Conservation (phyloP, 1,139 yeast species). For the Suhomyces bribrorum region DNA sequence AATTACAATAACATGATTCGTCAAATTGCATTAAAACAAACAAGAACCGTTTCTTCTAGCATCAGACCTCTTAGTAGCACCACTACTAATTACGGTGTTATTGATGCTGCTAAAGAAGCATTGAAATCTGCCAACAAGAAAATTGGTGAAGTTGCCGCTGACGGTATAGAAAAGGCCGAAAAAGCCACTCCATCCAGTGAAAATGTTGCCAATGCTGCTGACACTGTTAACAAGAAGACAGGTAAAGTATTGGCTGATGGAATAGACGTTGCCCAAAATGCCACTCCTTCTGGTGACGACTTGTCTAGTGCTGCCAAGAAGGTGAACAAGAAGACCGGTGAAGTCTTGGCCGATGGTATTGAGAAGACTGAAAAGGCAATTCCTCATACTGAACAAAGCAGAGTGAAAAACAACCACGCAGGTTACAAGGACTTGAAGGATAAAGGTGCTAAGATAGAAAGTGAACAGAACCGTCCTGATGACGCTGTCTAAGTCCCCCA, state of each 20-base stretch:
- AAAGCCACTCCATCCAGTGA: conserved; percentile 20
- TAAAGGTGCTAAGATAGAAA: conserved; percentile 43
- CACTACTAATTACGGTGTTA: conserved; percentile 26
- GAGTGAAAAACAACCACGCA: conserved; percentile 27
- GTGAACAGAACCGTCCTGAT: conserved; percentile 50
- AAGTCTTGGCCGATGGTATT: conserved; percentile 36
- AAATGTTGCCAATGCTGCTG: conserved; percentile 13
- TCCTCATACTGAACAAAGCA: conserved; percentile 11
- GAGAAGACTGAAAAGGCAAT: conserved; percentile 30
- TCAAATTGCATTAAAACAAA: conserved; percentile 15
- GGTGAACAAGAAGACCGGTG: conserved; percentile 31
- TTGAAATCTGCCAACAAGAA: conserved; percentile 36
- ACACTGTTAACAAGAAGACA: conserved; percentile 20
- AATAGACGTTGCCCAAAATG: conserved; percentile 22
- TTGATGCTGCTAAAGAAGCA: conserved; percentile 38
- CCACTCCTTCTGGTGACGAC: conserved; percentile 16
- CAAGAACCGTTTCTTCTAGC: conserved; percentile 5
- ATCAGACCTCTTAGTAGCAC: conserved; percentile 12
- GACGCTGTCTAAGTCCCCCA: conserved; percentile 43
- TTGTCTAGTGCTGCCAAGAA: conserved; percentile 11
- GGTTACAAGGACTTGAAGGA: conserved; percentile 46
- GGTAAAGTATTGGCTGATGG: conserved; percentile 39
- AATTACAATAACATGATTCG: conserved; percentile 18
- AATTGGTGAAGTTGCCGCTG: conserved; percentile 30
- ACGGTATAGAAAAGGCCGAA: conserved; percentile 26